Evolutionary conservation across 768 basidiomycete genomes (phyloP), one percentile per base, ranked within the genome.

Genomic region (Termitomyces sp.): DNA sequence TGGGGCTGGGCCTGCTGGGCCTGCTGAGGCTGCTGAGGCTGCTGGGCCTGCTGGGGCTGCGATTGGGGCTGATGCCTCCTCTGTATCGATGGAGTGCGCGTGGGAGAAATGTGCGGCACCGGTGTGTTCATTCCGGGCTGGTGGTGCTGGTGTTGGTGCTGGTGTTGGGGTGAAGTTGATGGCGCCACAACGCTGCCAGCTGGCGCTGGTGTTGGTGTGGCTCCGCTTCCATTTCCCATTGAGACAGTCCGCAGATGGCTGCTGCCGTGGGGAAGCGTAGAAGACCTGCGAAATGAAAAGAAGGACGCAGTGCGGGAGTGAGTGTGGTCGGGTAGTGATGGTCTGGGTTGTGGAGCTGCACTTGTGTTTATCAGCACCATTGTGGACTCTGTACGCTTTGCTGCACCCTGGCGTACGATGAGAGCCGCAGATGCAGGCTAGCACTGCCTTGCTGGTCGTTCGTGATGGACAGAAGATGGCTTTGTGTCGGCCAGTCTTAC

Each of bases 271-370:
- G 14, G 14, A 23, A 23, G 23, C 23, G 14, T 5, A 8, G 72
- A 59, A 30, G 71, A 71, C 60, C 75, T 82, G 62, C 77, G 77
- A 69, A 87, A 85, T 18, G 84, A 81, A 70, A 88, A 88, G 75
- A 86, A 84, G 30, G 86, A 88, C 7, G 82, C 72, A n/a, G 84
- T 77, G 43, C 85, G 82, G 38, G 79, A 65, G 67, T 87, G 86
- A 14, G 62, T 51, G 58, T 64, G 66, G 43, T 60, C 56, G 52
- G 66, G 61, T 30, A 57, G 50, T 56, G 66, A 63, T 43, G 66
- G 66, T 61, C 63, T 57, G 56, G 44, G 59, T 59, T 65, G 64
- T 46, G 63, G 56, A 53, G 67, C 58, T 36, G 64, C 63, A 30
- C 56, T 63, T 55, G 59, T 56, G 32, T 60, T 60, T 33, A 58